Evolutionary conservation across 768 basidiomycete species (phyloP), one percentile per base, ranked within the genome.

Genomic region (Chlorophyllum brunneum): DNA sequence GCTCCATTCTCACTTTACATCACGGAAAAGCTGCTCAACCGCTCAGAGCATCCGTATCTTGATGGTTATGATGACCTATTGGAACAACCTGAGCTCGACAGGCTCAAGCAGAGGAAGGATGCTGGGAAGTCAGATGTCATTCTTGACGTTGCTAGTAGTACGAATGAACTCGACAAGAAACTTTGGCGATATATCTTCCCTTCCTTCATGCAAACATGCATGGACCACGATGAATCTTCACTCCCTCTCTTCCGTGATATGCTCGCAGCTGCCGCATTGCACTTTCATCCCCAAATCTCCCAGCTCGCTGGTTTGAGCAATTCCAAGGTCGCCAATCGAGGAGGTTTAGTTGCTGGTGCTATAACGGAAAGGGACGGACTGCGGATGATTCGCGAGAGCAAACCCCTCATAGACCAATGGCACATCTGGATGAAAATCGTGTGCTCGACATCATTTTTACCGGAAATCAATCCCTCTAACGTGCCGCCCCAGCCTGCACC

Each of bases 391-490:
- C 66, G 69, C 31, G 87, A 88, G 5, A 82, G 83, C 58, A 81
- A 73, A 60, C 62, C 64, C 13, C 63, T 81, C 16, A 74, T 90
- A 27, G 81, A 84, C 37, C 90, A 93, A 65, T 93, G 91, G 91
- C 78, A 86, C 54, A 69, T 83, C 18, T 92, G 91, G 91, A 75
- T 92, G 47, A 88, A 88, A 56, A 76, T 87, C 18, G 75, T 95
- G n/a, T 93, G 88, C 57, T 79, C 86, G n/a, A 92, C 90, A 1
- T 84, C 89, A 3, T 70, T 79, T 2, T 73, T 85, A 3, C 78
- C 82, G 1, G 89, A 91, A 39, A 65, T 72, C 5, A 86, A 88
- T 45, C 87, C 89, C 59, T 72, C 77, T 13, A 79, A 87, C 15
- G 84, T 76, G 1, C 81, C 85, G 3, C 88, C 88, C 6, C 51